Base-by-base conservation (phyloP, 768 basidiomycete species). In the Xerocomellus dryophilus region DNA sequence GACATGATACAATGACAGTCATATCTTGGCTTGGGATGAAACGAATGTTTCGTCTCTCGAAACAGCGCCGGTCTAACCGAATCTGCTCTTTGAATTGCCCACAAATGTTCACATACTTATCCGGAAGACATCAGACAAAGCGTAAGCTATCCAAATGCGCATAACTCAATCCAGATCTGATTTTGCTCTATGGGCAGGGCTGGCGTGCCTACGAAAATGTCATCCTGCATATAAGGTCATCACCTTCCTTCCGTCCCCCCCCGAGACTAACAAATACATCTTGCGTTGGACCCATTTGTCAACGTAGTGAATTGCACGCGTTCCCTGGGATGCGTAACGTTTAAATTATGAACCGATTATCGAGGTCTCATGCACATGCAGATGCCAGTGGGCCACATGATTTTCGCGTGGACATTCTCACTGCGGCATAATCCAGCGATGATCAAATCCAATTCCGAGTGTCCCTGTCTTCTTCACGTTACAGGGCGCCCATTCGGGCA, bases 31-130 rank as follows among this genome's bases (percentile, higher is more conserved):
- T 27, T 20, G 42, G 25, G 48, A 47, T 61, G 63, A 63, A 66
- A 63, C 52, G n/a, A 50, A 25, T 29, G 44, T 63, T 65, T 65
- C 51, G 57, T 53, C 55, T 45, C 43, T 51, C 45, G 38, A 47
- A 46, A 18, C 17, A 23, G 38, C 20, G 12, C 51, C 20, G 23
- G 32, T 38, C 7, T 23, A 25, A 11, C 40, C 14, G 27, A 52
- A 9, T 34, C 18, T 34, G 25, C 29, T 27, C 34, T 35, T 27
- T 34, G 29, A 32, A 34, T 35, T 40, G 12, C 34, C 48, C 15
- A 29, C 14, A 27, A 38, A 18, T 38, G 31, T 39, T 50, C 51
- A 45, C 56, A 57, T 50, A 40, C 43, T 18, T 39, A 43, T 42
- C 39, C 38, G 44, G 51, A 50, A 46, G 56, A 64, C 53, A 48